phyloP scores from a whole-genome alignment of 441 rosid genomes.

The Croton setiger region DNA sequence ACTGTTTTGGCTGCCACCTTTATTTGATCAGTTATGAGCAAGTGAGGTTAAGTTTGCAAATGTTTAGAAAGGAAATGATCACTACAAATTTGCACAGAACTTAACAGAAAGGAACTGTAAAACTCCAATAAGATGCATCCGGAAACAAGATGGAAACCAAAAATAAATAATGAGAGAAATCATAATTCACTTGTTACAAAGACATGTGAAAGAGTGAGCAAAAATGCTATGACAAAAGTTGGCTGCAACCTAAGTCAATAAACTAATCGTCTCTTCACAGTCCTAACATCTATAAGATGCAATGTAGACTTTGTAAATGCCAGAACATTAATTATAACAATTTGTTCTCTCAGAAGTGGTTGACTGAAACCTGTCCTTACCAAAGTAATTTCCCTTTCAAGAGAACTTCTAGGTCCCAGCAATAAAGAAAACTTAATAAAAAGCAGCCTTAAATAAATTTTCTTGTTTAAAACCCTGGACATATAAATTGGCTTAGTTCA shows the following conservation, averaged over 20 bases:
- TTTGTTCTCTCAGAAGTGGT: background rate
- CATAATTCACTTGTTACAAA: background rate
- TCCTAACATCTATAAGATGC: background rate
- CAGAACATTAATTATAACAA: background rate
- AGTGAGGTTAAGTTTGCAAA: slow-evolving; percentile 35
- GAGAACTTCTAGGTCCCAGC: no score
- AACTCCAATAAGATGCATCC: background rate
- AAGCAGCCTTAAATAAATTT: no score
- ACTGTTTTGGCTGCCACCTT: slow-evolving; percentile 77
- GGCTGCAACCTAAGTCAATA: background rate
- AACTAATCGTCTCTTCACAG: background rate
- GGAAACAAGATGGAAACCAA: background rate
- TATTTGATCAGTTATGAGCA: slow-evolving; percentile 47
- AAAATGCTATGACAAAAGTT: background rate
- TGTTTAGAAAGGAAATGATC: slow-evolving; percentile 6
- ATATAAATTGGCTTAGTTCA: background rate
- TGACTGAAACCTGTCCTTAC: no score
- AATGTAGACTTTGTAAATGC: background rate
- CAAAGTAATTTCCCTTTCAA: no score
- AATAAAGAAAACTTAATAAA: background rate
- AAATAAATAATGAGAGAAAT: background rate
- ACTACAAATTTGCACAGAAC: background rate
- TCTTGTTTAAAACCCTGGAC: background rate
- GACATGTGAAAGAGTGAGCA: background rate
- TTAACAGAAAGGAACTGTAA: background rate